Conservation (phyloP, 2,329 filamentous ascomycete species). For the Byssochlamys sp. region DNA sequence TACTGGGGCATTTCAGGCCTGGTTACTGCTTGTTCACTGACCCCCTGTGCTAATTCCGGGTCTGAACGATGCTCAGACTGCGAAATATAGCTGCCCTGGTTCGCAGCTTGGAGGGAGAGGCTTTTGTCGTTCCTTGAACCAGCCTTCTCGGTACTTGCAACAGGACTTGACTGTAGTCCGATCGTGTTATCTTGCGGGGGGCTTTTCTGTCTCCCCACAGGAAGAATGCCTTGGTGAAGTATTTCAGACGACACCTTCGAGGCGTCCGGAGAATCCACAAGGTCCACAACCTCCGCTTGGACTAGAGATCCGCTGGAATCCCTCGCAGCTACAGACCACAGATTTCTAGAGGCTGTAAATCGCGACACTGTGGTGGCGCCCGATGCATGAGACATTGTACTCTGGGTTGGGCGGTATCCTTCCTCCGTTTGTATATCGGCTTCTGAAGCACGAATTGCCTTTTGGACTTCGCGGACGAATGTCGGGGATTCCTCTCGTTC, state of each 20-base stretch:
- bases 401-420: not conserved
- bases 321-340: constrained; percentile 65
- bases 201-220: not conserved
- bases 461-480: constrained; percentile 30
- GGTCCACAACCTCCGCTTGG: constrained; percentile 53
- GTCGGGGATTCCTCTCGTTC: constrained; percentile 62
- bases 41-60: not conserved
- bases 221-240: constrained; percentile 3
- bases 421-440: constrained; percentile 7
- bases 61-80: not conserved
- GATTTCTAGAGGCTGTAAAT: constrained; percentile 29
- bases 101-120: not conserved
- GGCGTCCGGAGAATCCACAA: constrained; percentile 37
- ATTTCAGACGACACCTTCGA: constrained; percentile 1
- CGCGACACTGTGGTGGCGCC: constrained; percentile 12
- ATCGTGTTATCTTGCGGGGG: not conserved
- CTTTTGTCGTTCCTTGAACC: not conserved
- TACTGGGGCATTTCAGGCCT: constrained; percentile 45
- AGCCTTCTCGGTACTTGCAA: not conserved
- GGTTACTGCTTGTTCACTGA: not conserved
- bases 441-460: constrained; percentile 23
- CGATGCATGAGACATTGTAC: not conserved
- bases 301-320: constrained; percentile 56
- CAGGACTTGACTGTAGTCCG: not conserved
- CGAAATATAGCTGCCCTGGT: not conserved